Evolutionary conservation across 495 filamentous ascomycete genomes (phyloP), one percentile per base, ranked within the genome.

Genomic region (Xylaria grammica): DNA sequence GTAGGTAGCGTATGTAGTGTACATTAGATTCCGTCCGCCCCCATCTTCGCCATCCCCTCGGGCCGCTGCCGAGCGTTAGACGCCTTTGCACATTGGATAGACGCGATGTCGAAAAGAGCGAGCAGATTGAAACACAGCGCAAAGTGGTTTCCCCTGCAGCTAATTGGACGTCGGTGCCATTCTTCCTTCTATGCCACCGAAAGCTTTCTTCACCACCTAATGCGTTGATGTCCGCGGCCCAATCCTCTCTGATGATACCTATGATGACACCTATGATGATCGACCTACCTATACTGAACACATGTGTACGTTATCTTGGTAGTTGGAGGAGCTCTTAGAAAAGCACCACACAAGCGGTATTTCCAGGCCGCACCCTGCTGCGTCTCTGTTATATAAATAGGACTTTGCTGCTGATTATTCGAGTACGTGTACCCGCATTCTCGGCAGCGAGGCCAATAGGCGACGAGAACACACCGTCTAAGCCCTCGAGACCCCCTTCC

Each of bases 31-130:
- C 32, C 45, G 48, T 3, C 53, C n/a, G 52, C 62, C 62, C 32
- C 53, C 61, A 63, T 56, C 61, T 27, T 56, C 51, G 20, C 44
- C 62, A 58, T 44, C 9, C 52, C 30, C 30, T 51, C 62, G 62
- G 62, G 42, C 45, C 62, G 34, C 62, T 64, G 53, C 62, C 62
- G 62, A 64, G 52, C 44, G 53, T 17, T 64, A 64, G 62, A 58
- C 62, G 40, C 26, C 42, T 44, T 46, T 55, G 40, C 50, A 55
- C 50, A 30, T 63, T 55, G 9, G 29, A 55, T 55, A 63, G 51
- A 22, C 60, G 60, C 60, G 60, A 26, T 36, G 29, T 63, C 5
- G 19, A 63, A 55, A 46, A 38, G 44, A 49, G 13, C 50, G 44
- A 49, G 13, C 60, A 10, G 17, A 36, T 54, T 46, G 50, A 63